Evolutionary conservation across 2,329 filamentous ascomycete genomes (phyloP), one percentile per base, ranked within the genome.

Genomic region (Xylaria digitata): DNA sequence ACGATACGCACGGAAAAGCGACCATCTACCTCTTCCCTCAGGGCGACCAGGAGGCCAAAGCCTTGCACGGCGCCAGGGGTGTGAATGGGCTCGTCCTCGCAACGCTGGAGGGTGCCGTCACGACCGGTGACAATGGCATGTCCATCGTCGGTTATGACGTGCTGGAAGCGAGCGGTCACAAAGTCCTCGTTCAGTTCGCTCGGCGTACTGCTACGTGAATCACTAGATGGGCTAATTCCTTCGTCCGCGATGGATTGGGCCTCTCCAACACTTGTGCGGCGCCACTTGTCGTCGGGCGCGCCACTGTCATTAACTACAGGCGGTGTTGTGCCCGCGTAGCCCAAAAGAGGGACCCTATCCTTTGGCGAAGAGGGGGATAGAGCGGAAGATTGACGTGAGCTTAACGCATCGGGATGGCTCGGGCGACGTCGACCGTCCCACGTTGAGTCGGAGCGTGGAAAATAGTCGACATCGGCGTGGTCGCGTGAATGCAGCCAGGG

Each of bases 71-170:
- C 92, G 40, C 93, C 93, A 0, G 94, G 94, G 0, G 93, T 90
- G 71, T 95, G 93, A 30, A 97, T 97, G 0, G 94, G 93, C 74
- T 97, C 94, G 74, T 97, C 94, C 78, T 97, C 94, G 75, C 94
- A 97, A 59, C 89, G 86, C 75, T 96, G 92, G 50, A 96, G 80
- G 0, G 85, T 87, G 1, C 89, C 90, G 60, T 93, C 89, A 62
- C 91, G 86, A 6, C 93, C 93, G 0, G 92, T 96, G 61, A 97
- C 92, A 34, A 97, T 87, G 30, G 91, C 89, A 79, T 97, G 93
- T 0, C 93, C 93, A 17, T 89, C 91, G 1, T 92, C 88, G 0
- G 92, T 94, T 30, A 90, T 82, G 3, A 92, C 83, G 75, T 97
- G 92, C 71, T 90, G 91, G 79, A 96, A 97, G 1, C 93, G 89